A percentile compares a stretch with the other conserved stretches of the same genome.
Evolutionary conservation across 345 rosid genomes (phyloP).

Genomic region (Trapa incisa): DNA sequence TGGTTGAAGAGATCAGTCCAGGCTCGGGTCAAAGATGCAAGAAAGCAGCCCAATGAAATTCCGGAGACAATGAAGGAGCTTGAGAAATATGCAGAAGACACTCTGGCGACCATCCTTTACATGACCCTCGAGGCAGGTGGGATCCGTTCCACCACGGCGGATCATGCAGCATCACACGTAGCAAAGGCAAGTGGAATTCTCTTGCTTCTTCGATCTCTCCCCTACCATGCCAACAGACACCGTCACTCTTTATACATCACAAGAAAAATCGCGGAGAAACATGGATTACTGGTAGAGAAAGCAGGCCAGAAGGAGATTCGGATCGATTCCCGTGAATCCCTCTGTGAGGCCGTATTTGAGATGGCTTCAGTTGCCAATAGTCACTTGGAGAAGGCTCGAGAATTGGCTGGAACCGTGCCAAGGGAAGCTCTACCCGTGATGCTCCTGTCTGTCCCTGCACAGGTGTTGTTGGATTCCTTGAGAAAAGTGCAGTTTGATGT

Average conservation of each 20-base stretch:
- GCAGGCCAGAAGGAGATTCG: constrained; percentile 48
- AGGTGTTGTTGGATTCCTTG: constrained; percentile 57
- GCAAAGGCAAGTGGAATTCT: constrained; percentile 93
- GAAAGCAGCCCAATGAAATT: constrained; percentile 46
- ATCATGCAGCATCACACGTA: constrained; percentile 84
- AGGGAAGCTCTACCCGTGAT: constrained; percentile 62
- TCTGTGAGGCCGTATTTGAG: constrained; percentile 59
- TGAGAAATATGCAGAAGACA: constrained; percentile 83
- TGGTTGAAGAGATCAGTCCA: constrained; percentile 82
- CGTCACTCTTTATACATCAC: constrained; percentile 66
- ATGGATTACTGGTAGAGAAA: constrained; percentile 51
- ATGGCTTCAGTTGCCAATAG: constrained; percentile 80
- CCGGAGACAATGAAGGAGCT: constrained; percentile 59
- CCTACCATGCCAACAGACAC: constrained; percentile 66
- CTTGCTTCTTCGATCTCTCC: constrained; percentile 60
- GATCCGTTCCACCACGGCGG: constrained; percentile 62
- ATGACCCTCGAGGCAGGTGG: constrained; percentile 81
- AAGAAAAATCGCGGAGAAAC: constrained; percentile 50
- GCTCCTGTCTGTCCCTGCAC: constrained; percentile 68
- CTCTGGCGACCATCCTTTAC: constrained; percentile 63
- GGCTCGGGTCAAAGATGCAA: constrained; percentile 74
- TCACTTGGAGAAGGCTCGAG: constrained; percentile 77
- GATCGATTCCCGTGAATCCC: constrained; percentile 52
- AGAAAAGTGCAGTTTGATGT: constrained; percentile 61
- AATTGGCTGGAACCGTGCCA: constrained; percentile 47